Evolutionary conservation across 208 protist genomes (phyloP), one percentile per base, ranked within the genome.

Genomic region (Leishmania martiniquensis): DNA sequence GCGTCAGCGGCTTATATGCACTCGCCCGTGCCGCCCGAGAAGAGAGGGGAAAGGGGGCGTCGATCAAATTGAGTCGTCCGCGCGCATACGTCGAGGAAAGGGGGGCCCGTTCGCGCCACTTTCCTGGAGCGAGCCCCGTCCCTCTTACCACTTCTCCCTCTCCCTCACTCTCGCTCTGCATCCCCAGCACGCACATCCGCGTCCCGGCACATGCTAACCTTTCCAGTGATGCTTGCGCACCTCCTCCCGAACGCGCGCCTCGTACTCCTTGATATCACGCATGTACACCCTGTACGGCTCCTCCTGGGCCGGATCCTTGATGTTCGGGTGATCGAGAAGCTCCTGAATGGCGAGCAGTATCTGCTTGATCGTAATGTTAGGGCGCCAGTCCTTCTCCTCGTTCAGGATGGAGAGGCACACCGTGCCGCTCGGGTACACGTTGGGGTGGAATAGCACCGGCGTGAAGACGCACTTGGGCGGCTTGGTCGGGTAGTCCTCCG

Each of bases 341-440:
- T 99, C 96, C 87, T 99, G 99, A 51, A 99, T 99, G n/a, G 99
- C 99, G 1, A 99, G 82, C 20, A 99, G 89, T 29, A 99, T 99
- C 87, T 99, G 98, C 87, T 99, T 99, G 37, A 99, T 91, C 2
- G 97, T 99, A 39, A 99, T 98, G 45, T 94, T 96, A 32, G 99
- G 99, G 76, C 98, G 96, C 99, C 99, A 99, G 78, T 99, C 98
- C 82, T 99, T 99, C 65, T 99, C 98, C 77, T 99, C 99, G 79
- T 99, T 99, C 2, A 99, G 80, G 71, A 99, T 98, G n/a, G 93
- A 98, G 5, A 99, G 85, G 89, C 99, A 99, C 25, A 99, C 98
- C 9, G 98, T 99, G 34, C 99, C 99, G 60, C 96, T 99, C 1
- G 98, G 98, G 82, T 99, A 99, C 6, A 99, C 90, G 85, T 99